phyloP scores from a whole-genome alignment of 257 asterid species.

The Rubia yunnanensis region DNA sequence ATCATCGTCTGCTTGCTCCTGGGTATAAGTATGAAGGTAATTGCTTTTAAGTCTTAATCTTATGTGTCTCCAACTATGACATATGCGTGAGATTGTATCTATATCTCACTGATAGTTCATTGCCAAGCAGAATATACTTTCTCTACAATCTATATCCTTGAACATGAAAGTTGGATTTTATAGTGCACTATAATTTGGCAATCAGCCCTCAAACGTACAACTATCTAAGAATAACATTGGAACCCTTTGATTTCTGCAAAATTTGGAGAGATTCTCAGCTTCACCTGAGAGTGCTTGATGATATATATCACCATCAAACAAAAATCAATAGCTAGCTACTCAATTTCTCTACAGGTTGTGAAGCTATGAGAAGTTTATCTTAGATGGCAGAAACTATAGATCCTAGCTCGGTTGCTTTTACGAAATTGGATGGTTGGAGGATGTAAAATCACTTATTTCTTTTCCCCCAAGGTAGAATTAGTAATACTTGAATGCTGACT shows the following conservation, averaged over 20 bases:
- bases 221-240: not conserved
- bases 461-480: not conserved
- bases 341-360: not conserved
- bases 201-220: not conserved
- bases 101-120: not conserved
- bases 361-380: not conserved
- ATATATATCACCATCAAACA: not conserved
- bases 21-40: slow-evolving; percentile 64
- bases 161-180: not conserved
- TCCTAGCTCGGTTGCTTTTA: not conserved
- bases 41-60: slow-evolving; percentile 1
- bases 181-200: not conserved
- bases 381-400: not conserved
- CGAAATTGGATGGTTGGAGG: not conserved
- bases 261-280: not conserved
- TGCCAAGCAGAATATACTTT: not conserved
- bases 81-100: not conserved
- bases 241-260: not conserved
- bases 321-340: not conserved
- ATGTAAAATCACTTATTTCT: not conserved
- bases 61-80: not conserved
- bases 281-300: not conserved
- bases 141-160: not conserved
- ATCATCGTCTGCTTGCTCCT: slow-evolving; percentile 73
- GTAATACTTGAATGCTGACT: not conserved